These are phyloP conservation scores for Pharnaceum exiguum DNA, from an alignment of 148 eudicot genomes.

Conservation along the genomic window DNA sequence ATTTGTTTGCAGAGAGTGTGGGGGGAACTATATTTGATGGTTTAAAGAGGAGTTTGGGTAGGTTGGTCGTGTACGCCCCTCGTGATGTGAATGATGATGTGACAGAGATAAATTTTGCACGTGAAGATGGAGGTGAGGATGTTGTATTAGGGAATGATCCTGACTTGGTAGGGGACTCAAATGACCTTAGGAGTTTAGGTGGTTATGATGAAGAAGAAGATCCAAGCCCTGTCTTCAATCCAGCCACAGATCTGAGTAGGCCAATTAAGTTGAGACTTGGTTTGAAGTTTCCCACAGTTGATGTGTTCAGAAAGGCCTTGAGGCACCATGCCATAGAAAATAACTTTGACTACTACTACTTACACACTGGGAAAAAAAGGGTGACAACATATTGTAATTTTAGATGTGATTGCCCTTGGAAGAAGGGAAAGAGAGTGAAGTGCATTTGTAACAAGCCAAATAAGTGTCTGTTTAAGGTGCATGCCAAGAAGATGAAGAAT, in stretches of 20 bases:
- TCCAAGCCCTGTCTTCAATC: neutral
- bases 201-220: neutral
- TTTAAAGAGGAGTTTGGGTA: too few species aligned
- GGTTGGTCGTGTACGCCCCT: too few species aligned
- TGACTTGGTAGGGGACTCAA: too few species aligned
- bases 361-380: neutral
- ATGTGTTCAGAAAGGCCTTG: conserved; percentile 1
- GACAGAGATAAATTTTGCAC: too few species aligned
- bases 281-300: neutral
- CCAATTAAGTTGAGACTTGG: neutral
- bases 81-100: too few species aligned
- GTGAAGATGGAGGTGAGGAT: too few species aligned
- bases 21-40: too few species aligned
- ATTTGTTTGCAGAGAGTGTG: too few species aligned
- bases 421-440: neutral
- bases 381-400: neutral
- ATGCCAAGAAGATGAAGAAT: neutral
- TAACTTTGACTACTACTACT: neutral
- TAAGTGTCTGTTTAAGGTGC: neutral
- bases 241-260: neutral
- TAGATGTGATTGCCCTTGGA: neutral
- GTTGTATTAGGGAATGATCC: too few species aligned
- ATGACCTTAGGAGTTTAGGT: neutral
- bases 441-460: neutral
- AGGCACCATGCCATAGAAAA: neutral